A percentile compares a stretch with the other conserved stretches of the same genome.
Conservation (phyloP, 495 filamentous ascomycete genomes). For the Penicillium antarcticum region DNA sequence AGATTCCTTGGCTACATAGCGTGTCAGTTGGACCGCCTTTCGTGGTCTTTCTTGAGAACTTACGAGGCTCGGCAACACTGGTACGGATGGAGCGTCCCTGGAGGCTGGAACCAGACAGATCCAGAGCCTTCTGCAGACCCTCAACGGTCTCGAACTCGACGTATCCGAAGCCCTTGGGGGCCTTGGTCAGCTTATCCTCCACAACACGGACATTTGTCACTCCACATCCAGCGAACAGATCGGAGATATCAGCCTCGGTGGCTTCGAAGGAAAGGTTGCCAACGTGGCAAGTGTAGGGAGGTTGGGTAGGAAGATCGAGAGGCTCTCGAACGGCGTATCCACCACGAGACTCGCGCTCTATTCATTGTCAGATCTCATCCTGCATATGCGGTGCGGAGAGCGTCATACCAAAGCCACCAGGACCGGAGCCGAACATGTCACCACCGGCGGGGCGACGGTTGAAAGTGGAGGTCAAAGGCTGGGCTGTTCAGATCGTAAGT, state of each 20-base stretch:
- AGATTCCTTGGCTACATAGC: conserved; percentile 67
- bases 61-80: conserved; percentile 84
- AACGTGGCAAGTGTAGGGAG: conserved; percentile 91
- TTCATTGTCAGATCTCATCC: conserved; percentile 16
- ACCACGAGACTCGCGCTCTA: conserved; percentile 40
- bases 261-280: conserved; percentile 96
- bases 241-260: conserved; percentile 71
- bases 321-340: conserved; percentile 73
- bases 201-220: conserved; percentile 91
- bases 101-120: conserved; percentile 72
- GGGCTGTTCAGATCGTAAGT: conserved; percentile 23
- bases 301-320: conserved; percentile 82
- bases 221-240: conserved; percentile 80
- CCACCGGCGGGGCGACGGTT: conserved; percentile 45
- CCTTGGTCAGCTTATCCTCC: conserved; percentile 85
- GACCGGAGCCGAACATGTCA: conserved; percentile 39
- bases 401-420: conserved; percentile 22
- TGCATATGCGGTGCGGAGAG: background rate
- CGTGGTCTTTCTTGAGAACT: conserved; percentile 26
- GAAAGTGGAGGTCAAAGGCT: conserved; percentile 34
- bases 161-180: conserved; percentile 97
- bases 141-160: conserved; percentile 88
- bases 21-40: conserved; percentile 25
- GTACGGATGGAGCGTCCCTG: conserved; percentile 84
- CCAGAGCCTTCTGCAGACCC: conserved; percentile 86